These are phyloP conservation scores for Arachnomyces sp. DNA, from an alignment of 2,329 filamentous ascomycete genomes.

Conservation along the genomic window DNA sequence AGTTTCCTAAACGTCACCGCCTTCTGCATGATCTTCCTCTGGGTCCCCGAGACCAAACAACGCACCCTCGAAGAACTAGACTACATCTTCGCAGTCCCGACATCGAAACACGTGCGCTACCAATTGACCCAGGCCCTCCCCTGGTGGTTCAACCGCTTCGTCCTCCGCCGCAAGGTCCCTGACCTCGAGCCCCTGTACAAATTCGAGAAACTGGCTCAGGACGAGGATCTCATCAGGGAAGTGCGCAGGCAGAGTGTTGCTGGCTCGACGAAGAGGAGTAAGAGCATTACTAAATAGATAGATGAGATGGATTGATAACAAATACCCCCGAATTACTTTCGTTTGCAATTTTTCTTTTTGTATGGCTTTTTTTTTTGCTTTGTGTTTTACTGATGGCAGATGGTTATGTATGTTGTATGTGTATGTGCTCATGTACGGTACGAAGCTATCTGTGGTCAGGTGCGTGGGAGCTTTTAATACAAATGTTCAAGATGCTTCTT, in stretches of 20 bases:
- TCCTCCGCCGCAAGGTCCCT: constrained; percentile 42
- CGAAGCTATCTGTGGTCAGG: no score
- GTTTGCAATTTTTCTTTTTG: not conserved
- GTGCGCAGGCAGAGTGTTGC: not conserved
- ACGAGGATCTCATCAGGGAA: constrained; percentile 1
- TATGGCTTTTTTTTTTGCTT: not conserved
- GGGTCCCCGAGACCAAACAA: constrained; percentile 50
- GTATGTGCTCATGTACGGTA: no score
- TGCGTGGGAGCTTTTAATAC: no score
- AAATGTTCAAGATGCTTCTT: no score
- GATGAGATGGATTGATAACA: no score
- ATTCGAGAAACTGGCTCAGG: constrained; percentile 29
- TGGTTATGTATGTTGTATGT: no score
- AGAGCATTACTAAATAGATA: no score
- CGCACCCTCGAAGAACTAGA: constrained; percentile 52
- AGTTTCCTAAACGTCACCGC: constrained; percentile 52
- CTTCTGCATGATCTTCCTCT: constrained; percentile 56
- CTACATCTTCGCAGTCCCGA: constrained; percentile 51
- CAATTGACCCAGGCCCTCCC: constrained; percentile 50
- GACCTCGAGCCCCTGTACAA: constrained; percentile 45
- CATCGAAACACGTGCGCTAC: constrained; percentile 48
- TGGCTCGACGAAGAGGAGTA: no score
- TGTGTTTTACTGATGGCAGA: no score
- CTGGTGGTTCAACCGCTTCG: constrained; percentile 52
- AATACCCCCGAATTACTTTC: no score